Evolutionary conservation across 139 green algal genomes (phyloP).

Genomic region (Picochlorum costavermella): DNA sequence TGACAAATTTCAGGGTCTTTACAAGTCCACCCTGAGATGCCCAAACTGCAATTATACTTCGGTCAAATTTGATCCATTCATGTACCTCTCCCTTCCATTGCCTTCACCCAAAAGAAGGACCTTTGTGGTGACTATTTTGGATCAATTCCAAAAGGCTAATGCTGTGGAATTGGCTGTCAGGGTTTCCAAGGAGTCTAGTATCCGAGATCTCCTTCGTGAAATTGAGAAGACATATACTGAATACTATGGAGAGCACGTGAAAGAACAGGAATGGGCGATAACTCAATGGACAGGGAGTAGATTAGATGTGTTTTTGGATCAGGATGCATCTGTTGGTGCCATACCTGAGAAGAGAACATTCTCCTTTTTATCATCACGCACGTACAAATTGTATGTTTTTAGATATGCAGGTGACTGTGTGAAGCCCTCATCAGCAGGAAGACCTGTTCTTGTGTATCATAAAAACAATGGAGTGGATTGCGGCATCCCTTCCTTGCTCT

Average conservation of each 20-base stretch:
- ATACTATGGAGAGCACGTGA: not conserved
- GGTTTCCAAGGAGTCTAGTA: constrained; percentile 32
- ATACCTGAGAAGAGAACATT: not conserved
- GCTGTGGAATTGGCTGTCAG: constrained; percentile 30
- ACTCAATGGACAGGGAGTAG: constrained; percentile 6
- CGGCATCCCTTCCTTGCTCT: not conserved
- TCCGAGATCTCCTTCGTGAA: constrained; percentile 35
- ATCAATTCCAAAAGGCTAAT: constrained; percentile 29
- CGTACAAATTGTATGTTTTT: not conserved
- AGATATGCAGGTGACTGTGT: not conserved
- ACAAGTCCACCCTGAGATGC: constrained; percentile 82
- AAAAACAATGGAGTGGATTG: not conserved
- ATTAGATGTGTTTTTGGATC: constrained; percentile 2
- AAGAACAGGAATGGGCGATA: constrained; percentile 1
- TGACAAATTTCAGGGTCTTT: constrained; percentile 72
- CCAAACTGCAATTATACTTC: constrained; percentile 63
- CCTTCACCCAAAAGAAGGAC: constrained; percentile 39
- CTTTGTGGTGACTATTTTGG: constrained; percentile 51
- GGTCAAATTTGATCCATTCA: constrained; percentile 93
- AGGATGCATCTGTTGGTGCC: not conserved
- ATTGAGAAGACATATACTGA: constrained; percentile 12
- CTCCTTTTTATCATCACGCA: not conserved
- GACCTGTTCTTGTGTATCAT: not conserved
- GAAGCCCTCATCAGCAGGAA: not conserved
- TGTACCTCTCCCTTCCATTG: constrained; percentile 91